Percentiles rank a stretch among this genome's conserved stretches.
Conservation (phyloP, 228 moss, liverwort and hornwort species). For the Sphagnum magellanicum region DNA sequence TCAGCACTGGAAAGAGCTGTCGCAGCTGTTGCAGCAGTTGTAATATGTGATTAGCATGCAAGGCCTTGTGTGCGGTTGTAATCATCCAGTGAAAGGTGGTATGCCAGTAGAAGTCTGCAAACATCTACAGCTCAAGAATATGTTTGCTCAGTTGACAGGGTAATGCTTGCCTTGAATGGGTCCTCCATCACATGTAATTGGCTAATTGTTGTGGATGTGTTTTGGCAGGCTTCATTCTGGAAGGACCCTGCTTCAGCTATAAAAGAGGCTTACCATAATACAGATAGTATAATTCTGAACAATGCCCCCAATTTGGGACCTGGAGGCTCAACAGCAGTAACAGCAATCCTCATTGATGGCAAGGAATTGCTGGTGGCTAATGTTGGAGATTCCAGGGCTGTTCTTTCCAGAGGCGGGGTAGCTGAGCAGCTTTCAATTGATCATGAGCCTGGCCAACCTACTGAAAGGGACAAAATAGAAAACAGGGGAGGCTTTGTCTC, state of each 20-base stretch:
- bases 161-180: neutral
- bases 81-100: too few relatives aligned
- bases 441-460: conserved; percentile 71
- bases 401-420: conserved; percentile 54
- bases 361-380: conserved; percentile 71
- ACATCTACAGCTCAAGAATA: too few relatives aligned
- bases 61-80: too few relatives aligned
- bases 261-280: conserved; percentile 65
- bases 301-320: conserved; percentile 77
- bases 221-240: conserved; percentile 76
- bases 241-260: conserved; percentile 67
- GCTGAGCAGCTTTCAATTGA: conserved; percentile 83
- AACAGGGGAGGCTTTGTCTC: conserved; percentile 93
- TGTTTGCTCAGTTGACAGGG: neutral
- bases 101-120: too few relatives aligned
- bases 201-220: neutral
- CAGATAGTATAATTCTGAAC: conserved; percentile 66
- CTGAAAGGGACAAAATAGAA: conserved; percentile 61
- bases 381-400: conserved; percentile 95
- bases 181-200: neutral
- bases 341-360: conserved; percentile 83
- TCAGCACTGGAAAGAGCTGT: too few relatives aligned
- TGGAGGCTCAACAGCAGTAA: conserved; percentile 96
- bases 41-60: too few relatives aligned
- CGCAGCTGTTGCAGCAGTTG: too few relatives aligned